Conservation (phyloP, 2,329 filamentous ascomycete species). For the Zymoseptoria crescenta region DNA sequence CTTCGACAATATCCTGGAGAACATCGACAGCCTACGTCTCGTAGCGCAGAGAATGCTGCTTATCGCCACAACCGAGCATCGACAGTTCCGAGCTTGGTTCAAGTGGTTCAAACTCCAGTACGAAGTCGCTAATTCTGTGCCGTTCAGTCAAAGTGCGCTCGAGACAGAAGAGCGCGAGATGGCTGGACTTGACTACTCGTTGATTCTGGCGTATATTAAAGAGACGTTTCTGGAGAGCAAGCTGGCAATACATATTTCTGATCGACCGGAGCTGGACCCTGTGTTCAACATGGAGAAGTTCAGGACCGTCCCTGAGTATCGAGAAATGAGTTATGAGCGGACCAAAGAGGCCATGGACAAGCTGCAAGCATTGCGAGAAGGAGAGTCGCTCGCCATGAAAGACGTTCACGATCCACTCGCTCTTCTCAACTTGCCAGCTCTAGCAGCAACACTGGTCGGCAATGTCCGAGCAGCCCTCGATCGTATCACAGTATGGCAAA, state of each 20-base stretch:
- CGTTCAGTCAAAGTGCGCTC: constrained; percentile 50
- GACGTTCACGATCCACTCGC: constrained; percentile 11
- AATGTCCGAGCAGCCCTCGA: constrained; percentile 22
- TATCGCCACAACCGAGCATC: constrained; percentile 65
- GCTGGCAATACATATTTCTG: constrained; percentile 19
- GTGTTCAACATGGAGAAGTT: constrained; percentile 13
- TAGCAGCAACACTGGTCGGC: constrained; percentile 19
- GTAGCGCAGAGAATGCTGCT: constrained; percentile 66
- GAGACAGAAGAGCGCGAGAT: constrained; percentile 73
- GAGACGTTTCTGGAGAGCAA: constrained; percentile 41
- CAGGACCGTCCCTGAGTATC: constrained; percentile 8
- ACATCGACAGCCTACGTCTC: constrained; percentile 65
- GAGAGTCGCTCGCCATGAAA: constrained; percentile 9
- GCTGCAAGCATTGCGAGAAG: constrained; percentile 5
- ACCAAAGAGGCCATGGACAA: constrained; percentile 14
- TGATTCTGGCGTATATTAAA: constrained; percentile 70
- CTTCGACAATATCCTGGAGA: constrained; percentile 50
- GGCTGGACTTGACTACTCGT: constrained; percentile 59
- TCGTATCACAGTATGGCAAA: constrained; percentile 39
- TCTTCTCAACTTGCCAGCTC: constrained; percentile 22
- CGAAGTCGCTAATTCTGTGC: constrained; percentile 62
- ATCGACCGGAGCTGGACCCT: constrained; percentile 37
- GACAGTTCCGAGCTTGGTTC: constrained; percentile 70
- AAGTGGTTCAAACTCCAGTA: constrained; percentile 79
- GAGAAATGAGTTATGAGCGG: constrained; percentile 15